Evolutionary conservation across 768 basidiomycete genomes (phyloP).

Genomic region (Lactarius deliciosus): DNA sequence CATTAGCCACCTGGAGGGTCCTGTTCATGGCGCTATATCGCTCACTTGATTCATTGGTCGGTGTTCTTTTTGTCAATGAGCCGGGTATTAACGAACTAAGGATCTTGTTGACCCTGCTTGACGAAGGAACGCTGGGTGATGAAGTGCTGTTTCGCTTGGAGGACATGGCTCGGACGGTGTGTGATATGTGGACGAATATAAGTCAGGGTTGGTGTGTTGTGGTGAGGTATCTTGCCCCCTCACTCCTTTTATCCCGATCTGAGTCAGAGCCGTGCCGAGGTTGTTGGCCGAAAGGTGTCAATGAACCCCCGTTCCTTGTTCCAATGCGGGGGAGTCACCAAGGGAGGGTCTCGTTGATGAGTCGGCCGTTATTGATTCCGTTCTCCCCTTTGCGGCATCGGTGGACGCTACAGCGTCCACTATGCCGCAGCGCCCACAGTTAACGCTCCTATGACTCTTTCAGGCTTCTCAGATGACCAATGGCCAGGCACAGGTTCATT

Average conservation of each 20-base stretch:
- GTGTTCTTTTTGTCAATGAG: not conserved
- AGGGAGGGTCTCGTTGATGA: not conserved
- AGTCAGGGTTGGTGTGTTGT: not conserved
- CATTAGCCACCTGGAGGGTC: not conserved
- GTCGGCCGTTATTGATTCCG: not conserved
- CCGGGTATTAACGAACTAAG: not conserved
- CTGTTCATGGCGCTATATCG: not conserved
- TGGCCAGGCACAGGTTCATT: not conserved
- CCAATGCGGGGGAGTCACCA: not conserved
- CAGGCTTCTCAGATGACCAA: not conserved
- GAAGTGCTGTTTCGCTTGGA: too few relatives aligned
- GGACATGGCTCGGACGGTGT: not conserved
- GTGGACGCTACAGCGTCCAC: too few relatives aligned
- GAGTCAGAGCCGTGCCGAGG: not conserved
- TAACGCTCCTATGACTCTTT: not conserved
- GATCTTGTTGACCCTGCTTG: not conserved
- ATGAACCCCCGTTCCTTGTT: too few relatives aligned
- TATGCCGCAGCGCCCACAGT: not conserved
- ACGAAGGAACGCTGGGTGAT: not conserved
- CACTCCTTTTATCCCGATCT: not conserved
- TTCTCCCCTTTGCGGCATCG: not conserved
- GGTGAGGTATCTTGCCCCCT: not conserved
- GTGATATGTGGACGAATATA: not conserved
- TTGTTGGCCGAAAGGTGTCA: too few relatives aligned
- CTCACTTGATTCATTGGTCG: constrained; percentile 9